A percentile compares a stretch with the other conserved stretches of the same genome.
Evolutionary conservation across 371 early-diverging fungal genomes (phyloP).

Genomic region (Apophysomyces ossiformis): DNA sequence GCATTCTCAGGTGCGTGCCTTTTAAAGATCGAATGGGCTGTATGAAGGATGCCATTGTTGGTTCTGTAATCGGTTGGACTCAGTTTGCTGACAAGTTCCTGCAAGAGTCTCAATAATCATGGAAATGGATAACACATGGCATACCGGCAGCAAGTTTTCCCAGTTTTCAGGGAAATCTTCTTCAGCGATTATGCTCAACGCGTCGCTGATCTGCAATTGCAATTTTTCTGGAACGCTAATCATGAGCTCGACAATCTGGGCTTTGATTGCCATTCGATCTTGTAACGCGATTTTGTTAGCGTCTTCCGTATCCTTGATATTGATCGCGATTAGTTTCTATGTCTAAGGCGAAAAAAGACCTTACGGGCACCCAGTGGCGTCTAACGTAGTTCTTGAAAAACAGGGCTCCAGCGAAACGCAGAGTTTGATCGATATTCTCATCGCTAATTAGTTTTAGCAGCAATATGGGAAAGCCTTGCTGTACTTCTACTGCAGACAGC

Average conservation of each 20-base stretch:
- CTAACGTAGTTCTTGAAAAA: slow-evolving; percentile 96
- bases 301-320: slow-evolving; percentile 54
- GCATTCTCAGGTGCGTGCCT: slow-evolving; percentile 46
- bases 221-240: slow-evolving; percentile 76
- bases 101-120: slow-evolving; percentile 15
- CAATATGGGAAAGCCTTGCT: slow-evolving; percentile 75
- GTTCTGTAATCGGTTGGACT: slow-evolving; percentile 76
- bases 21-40: slow-evolving; percentile 94
- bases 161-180: slow-evolving; percentile 92
- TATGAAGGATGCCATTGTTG: slow-evolving; percentile 91
- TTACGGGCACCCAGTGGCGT: slow-evolving; percentile 84
- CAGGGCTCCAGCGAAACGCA: slow-evolving; percentile 84
- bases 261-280: slow-evolving; percentile 85
- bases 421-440: slow-evolving; percentile 53
- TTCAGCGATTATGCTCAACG: slow-evolving; percentile 88
- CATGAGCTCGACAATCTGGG: slow-evolving; percentile 84
- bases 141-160: slow-evolving; percentile 82
- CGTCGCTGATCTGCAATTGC: slow-evolving; percentile 92
- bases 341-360: slow-evolving; percentile 8
- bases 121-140: neutral
- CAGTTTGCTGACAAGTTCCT: slow-evolving; percentile 80
- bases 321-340: neutral
- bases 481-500: slow-evolving; percentile 64
- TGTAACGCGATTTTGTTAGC: slow-evolving; percentile 59
- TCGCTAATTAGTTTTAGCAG: slow-evolving; percentile 74